Percentiles rank a stretch among this genome's conserved stretches.
These are phyloP conservation scores for Argentina anserina DNA, from an alignment of 306 rosid species.

Conservation along the genomic window DNA sequence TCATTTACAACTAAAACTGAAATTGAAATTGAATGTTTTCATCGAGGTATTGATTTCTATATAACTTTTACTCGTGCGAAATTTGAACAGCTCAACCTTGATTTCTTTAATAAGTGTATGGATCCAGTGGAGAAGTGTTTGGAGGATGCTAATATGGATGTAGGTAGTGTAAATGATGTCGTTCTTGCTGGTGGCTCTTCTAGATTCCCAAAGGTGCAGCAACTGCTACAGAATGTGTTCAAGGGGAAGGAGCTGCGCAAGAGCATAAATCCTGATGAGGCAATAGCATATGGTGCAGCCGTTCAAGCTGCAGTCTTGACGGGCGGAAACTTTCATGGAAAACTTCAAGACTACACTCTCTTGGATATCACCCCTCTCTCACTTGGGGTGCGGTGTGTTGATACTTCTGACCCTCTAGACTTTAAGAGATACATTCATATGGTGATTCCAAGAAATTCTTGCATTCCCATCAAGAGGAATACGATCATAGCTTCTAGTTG, in stretches of 20 bases:
- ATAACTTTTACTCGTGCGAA: neutral
- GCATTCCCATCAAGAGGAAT: neutral
- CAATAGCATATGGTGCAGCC: neutral
- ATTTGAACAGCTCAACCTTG: neutral
- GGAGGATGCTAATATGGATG: neutral
- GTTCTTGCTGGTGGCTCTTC: neutral
- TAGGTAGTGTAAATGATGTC: neutral
- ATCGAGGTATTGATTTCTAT: neutral
- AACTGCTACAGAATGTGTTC: neutral
- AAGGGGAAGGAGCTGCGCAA: neutral
- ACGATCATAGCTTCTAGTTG: neutral
- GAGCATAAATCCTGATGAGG: neutral
- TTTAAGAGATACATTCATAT: no score
- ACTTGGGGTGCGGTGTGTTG: neutral
- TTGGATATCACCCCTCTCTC: neutral
- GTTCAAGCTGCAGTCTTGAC: conserved; percentile 9
- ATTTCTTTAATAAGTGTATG: neutral
- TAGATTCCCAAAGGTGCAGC: neutral
- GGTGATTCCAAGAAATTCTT: neutral
- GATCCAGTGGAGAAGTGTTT: neutral
- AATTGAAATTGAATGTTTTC: neutral
- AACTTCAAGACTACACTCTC: neutral
- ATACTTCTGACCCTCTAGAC: no score
- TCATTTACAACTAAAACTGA: neutral
- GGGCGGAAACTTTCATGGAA: neutral